Conservation (phyloP, 352 stramenopile genomes). For the Phytophthora aleatoria region DNA sequence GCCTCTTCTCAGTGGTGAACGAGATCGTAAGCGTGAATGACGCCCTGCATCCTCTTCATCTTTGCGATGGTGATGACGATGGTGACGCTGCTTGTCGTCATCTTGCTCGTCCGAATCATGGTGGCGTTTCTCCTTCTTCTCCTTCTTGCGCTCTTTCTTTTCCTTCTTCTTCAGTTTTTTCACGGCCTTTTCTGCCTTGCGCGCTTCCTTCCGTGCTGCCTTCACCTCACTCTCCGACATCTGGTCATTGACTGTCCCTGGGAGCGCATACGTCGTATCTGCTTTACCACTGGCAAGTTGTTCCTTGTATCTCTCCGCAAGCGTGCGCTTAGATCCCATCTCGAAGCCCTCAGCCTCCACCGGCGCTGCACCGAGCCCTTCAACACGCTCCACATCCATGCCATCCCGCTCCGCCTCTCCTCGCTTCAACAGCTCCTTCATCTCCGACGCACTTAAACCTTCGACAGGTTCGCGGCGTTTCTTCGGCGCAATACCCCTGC, state of each 20-base stretch:
- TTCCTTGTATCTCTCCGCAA: conserved; percentile 77
- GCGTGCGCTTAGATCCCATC: conserved; percentile 60
- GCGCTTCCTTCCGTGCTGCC: conserved; percentile 58
- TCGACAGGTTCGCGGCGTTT: conserved; percentile 48
- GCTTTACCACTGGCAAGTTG: conserved; percentile 51
- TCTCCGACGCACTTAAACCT: conserved; percentile 72
- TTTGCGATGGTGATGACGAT: conserved; percentile 3
- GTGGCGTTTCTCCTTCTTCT: conserved; percentile 33
- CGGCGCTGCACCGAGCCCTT: conserved; percentile 83
- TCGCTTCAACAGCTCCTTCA: conserved; percentile 87
- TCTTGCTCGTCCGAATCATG: conserved; percentile 18
- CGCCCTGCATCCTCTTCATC: conserved; percentile 10
- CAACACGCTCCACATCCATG: conserved; percentile 76
- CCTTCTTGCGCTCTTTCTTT: conserved; percentile 57
- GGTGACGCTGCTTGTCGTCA: conserved; percentile 10
- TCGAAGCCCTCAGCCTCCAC: conserved; percentile 49
- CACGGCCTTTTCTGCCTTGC: conserved; percentile 63
- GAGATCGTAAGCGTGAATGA: conserved; percentile 23
- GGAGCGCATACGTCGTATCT: conserved; percentile 70
- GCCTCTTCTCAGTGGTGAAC: conserved; percentile 19
- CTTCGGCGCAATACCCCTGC: conserved; percentile 69
- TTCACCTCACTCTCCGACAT: conserved; percentile 49
- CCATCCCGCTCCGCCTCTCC: conserved; percentile 76
- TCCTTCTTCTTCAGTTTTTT: conserved; percentile 76
- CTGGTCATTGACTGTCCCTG: conserved; percentile 38